Evolutionary conservation across 1,284 basidiomycete genomes (phyloP), one percentile per base, ranked within the genome.

Genomic region (Phlebopus sp.): DNA sequence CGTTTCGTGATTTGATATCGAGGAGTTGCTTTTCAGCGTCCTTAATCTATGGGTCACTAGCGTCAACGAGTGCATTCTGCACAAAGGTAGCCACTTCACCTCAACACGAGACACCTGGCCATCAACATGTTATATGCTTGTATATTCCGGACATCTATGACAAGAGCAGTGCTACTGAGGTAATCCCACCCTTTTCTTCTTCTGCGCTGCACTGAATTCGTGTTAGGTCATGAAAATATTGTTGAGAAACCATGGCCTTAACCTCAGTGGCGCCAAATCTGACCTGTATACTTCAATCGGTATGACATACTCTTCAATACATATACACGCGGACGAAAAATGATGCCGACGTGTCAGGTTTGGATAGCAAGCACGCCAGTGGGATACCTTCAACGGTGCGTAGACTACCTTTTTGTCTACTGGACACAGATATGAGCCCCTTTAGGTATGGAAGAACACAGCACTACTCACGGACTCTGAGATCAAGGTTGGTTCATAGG

Each of bases 331-430:
- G 36, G 36, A 21, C 32, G 13, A 17, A 15, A 25, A 6, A 49
- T 31, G 29, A 39, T 42, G 19, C 37, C 18, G 29, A 19, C 23
- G 41, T 44, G 32, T 13, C 47, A 84, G 84, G 82, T 4, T 67
- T 88, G 45, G 83, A 87, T 55, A 86, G 84, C 64, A 88, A 88
- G 58, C 86, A 88, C 58, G 61, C 80, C 1, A 86, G 83, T 61
- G 82, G 85, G 2, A 75, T 88, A 42, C 76, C 73, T 36, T 83
- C 85, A 27, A 86, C 85, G 52, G 85, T 85, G 52, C 48, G 52
- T 48, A n/a, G 1, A 4, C 1, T 25, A 11, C 27, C 65, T 55
- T 19, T 46, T 47, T 32, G 29, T 21, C 36, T 35, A 48, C 21
- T 21, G 27, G 17, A 15, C 14, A 36, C 21, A 35, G 7, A 29